Base-by-base conservation (phyloP, 2,329 filamentous ascomycete genomes). In the Talaromyces albobiverticillius region DNA sequence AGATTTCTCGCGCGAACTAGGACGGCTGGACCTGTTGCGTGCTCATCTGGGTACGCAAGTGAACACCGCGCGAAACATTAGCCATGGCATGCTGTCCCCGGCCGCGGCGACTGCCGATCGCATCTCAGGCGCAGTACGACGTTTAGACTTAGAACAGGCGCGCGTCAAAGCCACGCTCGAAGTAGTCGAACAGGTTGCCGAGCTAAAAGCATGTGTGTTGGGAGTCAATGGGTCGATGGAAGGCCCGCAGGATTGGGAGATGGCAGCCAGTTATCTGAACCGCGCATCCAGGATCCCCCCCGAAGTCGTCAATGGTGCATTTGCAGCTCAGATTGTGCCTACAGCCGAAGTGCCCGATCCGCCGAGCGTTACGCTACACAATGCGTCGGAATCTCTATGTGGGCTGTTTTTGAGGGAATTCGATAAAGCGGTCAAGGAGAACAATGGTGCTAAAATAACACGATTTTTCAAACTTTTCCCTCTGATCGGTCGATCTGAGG, bases 391-490 rank as follows among this genome's bases (percentile, higher is more conserved):
- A 74, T 94, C 89, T 58, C 76, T 99, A 48, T 97, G 94, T 67
- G 87, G 84, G 1, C 77, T 99, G 56, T 99, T 99, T 72, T 73
- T 97, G 67, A 82, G 93, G 56, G 94, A 99, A 75, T 99, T 99
- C 63, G 91, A 97, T 65, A 94, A 88, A 71, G 94, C 94, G 0
- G 89, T 92, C 2, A 82, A 83, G 58, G 91, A 94, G 40, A 87
- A 83, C n/a, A 92, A 97, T 64, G 91, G 90, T 3, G 82, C 89
- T 22, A 90, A 89, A 68, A 90, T 99, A 51, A 96, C 94, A 1
- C 81, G 94, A 40, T 99, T 99, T 77, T 99, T 99, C 77, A 99
- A 99, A 76, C 78, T 99, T 34, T 99, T 99, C 64, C 94, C 94
- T 14, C 77, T 99, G 32, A 96, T 99, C 66, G 92, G 89, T 13